Conservation (phyloP, 192 early-diverging fungal species). For the Coemansia sp. region DNA sequence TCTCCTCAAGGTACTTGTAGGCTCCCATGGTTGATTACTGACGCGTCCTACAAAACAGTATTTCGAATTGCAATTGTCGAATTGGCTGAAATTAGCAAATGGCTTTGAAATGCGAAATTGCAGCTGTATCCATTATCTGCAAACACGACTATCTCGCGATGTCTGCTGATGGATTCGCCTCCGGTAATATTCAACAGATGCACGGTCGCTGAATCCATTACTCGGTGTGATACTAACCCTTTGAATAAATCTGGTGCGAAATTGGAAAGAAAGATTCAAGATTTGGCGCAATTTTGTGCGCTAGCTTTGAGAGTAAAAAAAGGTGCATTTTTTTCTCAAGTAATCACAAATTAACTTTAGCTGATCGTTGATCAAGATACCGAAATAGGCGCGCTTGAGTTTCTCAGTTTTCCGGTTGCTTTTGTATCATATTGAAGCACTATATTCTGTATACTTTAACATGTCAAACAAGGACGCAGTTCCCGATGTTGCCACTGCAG, state of each 20-base stretch:
- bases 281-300: neutral
- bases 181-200: slow-evolving; percentile 1
- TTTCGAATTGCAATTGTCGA: slow-evolving; percentile 3
- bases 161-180: slow-evolving; percentile 6
- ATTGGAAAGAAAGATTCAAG: slow-evolving; percentile 42
- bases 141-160: neutral
- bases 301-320: neutral
- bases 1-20: slow-evolving; percentile 92
- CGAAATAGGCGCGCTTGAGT: neutral
- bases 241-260: slow-evolving; percentile 27
- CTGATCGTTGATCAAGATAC: neutral
- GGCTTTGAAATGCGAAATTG: neutral
- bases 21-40: slow-evolving; percentile 61
- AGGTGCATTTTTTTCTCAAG: neutral
- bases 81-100: neutral
- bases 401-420: neutral
- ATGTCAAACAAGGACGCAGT: slow-evolving; percentile 1
- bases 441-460: neutral
- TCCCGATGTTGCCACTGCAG: slow-evolving; percentile 50
- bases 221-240: slow-evolving; percentile 15
- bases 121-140: neutral
- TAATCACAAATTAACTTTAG: neutral
- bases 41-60: slow-evolving; percentile 9
- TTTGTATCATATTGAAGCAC: neutral
- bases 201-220: slow-evolving; percentile 4